A percentile compares a stretch with the other conserved stretches of the same genome.
These are phyloP conservation scores for Quercus phellos DNA, from an alignment of 331 rosid genomes.

Conservation along the genomic window DNA sequence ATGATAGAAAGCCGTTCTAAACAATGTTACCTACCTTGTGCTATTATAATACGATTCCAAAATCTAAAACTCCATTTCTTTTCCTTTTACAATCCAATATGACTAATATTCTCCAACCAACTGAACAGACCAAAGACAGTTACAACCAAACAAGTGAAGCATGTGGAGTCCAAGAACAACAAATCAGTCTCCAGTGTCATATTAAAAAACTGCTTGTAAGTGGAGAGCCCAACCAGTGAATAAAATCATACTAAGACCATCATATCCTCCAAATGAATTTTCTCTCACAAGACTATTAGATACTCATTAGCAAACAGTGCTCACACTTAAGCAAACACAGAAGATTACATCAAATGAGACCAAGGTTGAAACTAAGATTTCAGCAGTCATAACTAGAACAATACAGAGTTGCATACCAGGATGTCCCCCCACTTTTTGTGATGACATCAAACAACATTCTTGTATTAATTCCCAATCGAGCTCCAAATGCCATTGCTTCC, in stretches of 20 bases:
- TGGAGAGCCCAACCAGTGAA: no score
- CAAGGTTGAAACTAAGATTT: background rate
- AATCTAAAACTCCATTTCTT: background rate
- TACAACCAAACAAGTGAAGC: no score
- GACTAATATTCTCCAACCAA: no score
- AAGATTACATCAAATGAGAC: background rate
- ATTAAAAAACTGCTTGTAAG: no score
- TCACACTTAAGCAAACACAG: background rate
- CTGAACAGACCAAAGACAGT: no score
- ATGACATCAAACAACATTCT: constrained; percentile 65
- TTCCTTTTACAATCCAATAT: background rate
- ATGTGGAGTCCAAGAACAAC: no score
- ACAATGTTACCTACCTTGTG: background rate
- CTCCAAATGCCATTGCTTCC: constrained; percentile 95
- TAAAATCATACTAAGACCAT: no score
- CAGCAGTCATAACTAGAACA: background rate
- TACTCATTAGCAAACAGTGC: background rate
- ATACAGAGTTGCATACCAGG: constrained; percentile 51
- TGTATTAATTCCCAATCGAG: constrained; percentile 80
- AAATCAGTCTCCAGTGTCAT: no score
- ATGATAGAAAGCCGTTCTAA: no score
- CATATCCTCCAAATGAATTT: background rate
- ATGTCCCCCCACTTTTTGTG: constrained; percentile 69
- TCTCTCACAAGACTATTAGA: background rate
- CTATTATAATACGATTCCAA: background rate